Evolutionary conservation across 805 yeast species (phyloP), one percentile per base, ranked within the genome.

Genomic region (Lipomyces starkeyi): DNA sequence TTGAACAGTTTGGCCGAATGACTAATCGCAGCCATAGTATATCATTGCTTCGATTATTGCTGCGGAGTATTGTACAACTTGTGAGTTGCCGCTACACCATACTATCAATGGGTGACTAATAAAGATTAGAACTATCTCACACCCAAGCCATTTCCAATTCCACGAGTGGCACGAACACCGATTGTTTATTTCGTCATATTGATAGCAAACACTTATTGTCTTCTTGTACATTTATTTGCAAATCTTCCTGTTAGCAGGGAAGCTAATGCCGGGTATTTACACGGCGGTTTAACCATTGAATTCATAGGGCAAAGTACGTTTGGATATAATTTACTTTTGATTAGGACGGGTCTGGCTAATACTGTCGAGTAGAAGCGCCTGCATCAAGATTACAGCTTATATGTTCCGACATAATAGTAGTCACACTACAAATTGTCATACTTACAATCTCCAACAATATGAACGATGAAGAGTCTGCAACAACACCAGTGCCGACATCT

Each of bases 201-300:
- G 13, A 58, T 37, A 7, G 49, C 73, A 22, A 70, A 63, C 58
- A 43, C 56, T 40, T 64, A 64, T 34, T 70, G 73, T 58, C 27
- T 70, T 29, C 40, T 70, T 8, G 61, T 67, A 8, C 73, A 71
- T 55, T 22, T 67, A 13, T 47, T 68, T 43, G 54, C 66, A 3
- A 53, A 58, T 7, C 62, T 64, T 22, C 73, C 73, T 5, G 62
- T 58, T 9, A 60, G 71, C 37, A 25, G 68, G 20, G 73, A 71
- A 54, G 65, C 71, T 2, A 62, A 55, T 32, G 66, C 53, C 6
- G 73, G 73, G 20, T 71, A 70, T 52, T 25, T 71, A 7, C 73
- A 69, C 53, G 73, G 73, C 43, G 71, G 73, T 3, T 62, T 70
- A 22, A 70, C 73, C 17, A 70, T 70, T 52, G 70, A 71, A 55